Evolutionary conservation across 306 rosid genomes (phyloP), one percentile per base, ranked within the genome.

Genomic region (Pachyrhizus erosus): DNA sequence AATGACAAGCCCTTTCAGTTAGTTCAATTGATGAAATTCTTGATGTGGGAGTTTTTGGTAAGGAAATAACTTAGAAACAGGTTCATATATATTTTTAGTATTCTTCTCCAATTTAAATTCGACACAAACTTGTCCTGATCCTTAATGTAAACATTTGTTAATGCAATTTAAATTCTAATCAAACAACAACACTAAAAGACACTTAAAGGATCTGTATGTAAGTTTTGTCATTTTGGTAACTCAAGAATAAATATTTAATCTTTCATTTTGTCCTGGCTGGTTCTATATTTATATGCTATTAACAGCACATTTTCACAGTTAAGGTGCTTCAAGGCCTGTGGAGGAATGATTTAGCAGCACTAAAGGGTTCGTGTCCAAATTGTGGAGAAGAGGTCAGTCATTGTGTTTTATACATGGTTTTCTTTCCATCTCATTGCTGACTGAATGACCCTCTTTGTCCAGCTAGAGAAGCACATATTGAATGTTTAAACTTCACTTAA

Each of bases 341-440:
- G 95, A 90, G 88, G 85, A 90, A 90, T 73, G 95, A 90, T 70
- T 83, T 94, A 84, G 97, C 90, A 77, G 95, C 97, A 58, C 85
- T 94, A 7, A 93, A 88, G 81, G 97, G 98, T 62, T 88, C 93
- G 1, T 94, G 98, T 85, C 97, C 98, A 75, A 94, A 90, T 86
- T 94, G 97, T 73, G 97, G 92, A 48, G 98, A 92, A 84, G 98
- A 94, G 94, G 98, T 94, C 68, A 69, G 89, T 84, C 82, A 42
- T 31, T 70, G 48, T 18, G 24, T 75, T 67, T 29, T 55, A 61
- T 64, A 78, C 79, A 31, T 29, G 9, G n/a, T 45, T 60, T 18
- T 46, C 24, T 76, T 77, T 71, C 40, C 58, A 70, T 10, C 70
- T 29, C 24, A 43, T 60, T 15, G 68, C 42, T 62, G 42, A 9